These are phyloP conservation scores for Berberis thunbergii DNA, from an alignment of 164 flowering plant genomes.

Conservation along the genomic window DNA sequence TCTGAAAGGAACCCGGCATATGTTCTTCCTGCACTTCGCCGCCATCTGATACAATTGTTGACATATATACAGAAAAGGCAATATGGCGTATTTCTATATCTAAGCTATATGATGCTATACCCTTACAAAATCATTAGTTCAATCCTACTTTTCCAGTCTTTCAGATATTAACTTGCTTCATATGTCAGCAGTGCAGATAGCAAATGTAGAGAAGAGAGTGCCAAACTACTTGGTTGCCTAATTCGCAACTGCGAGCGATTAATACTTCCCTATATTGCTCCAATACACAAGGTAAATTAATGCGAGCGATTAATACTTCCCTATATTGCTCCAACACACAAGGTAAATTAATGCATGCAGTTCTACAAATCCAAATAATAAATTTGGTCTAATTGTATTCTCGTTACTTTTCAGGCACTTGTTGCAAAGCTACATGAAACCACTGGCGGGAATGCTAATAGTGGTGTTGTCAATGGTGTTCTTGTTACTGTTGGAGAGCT, in stretches of 20 bases:
- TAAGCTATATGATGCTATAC: background rate
- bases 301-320: too few relatives aligned
- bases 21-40: slow-evolving; percentile 98
- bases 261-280: slow-evolving; percentile 88
- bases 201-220: slow-evolving; percentile 99
- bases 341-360: background rate
- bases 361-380: background rate
- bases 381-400: background rate
- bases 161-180: slow-evolving; percentile 12
- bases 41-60: slow-evolving; percentile 87
- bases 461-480: slow-evolving; percentile 80
- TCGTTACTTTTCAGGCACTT: slow-evolving; percentile 53
- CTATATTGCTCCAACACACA: too few relatives aligned
- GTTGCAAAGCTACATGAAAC: slow-evolving; percentile 76
- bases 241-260: slow-evolving; percentile 91
- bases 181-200: slow-evolving; percentile 78
- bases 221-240: slow-evolving; percentile 86
- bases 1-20: slow-evolving; percentile 98
- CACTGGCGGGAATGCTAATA: slow-evolving; percentile 63
- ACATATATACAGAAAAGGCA: slow-evolving; percentile 87
- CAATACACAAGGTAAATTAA: slow-evolving; percentile 99
- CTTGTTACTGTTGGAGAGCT: slow-evolving; percentile 97
- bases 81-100: background rate
- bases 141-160: too few relatives aligned
- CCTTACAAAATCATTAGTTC: background rate